Conservation (phyloP, 2,329 filamentous ascomycete genomes). For the Sarocladium brachiariae region DNA sequence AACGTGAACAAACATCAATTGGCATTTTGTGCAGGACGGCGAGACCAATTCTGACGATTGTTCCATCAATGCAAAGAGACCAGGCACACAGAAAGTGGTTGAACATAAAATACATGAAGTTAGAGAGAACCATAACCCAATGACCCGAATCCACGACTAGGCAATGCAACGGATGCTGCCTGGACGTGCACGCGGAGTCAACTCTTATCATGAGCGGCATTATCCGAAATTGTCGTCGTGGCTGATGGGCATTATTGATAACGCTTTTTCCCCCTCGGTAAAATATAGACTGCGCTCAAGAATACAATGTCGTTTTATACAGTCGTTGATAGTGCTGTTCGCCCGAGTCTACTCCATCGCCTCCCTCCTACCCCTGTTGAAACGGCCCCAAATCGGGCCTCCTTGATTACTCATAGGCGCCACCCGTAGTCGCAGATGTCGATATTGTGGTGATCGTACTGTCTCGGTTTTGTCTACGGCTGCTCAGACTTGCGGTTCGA, state of each 20-base stretch:
- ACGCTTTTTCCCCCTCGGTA: not conserved
- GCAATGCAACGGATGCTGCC: not conserved
- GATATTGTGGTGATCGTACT: conserved; percentile 29
- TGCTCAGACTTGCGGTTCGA: conserved; percentile 40
- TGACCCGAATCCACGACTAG: not conserved
- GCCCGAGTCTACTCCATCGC: too few relatives aligned
- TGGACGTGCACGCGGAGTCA: too few relatives aligned
- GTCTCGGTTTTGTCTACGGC: conserved; percentile 34
- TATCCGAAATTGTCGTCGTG: not conserved
- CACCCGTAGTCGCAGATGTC: conserved; percentile 31
- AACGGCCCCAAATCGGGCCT: too few relatives aligned
- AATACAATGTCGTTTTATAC: conserved; percentile 5
- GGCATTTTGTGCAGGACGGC: not conserved
- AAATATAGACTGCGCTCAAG: not conserved
- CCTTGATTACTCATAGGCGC: conserved; percentile 41
- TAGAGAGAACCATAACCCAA: not conserved
- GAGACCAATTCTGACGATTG: not conserved
- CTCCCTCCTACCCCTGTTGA: too few relatives aligned
- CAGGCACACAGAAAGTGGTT: not conserved
- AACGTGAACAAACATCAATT: not conserved
- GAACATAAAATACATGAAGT: conserved; percentile 7
- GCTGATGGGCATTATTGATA: not conserved
- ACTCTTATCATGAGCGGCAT: not conserved
- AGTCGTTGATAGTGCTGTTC: conserved; percentile 3
- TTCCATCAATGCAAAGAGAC: not conserved